These are phyloP conservation scores for Candida peoriensis DNA, from an alignment of 805 yeast species.

Conservation along the genomic window DNA sequence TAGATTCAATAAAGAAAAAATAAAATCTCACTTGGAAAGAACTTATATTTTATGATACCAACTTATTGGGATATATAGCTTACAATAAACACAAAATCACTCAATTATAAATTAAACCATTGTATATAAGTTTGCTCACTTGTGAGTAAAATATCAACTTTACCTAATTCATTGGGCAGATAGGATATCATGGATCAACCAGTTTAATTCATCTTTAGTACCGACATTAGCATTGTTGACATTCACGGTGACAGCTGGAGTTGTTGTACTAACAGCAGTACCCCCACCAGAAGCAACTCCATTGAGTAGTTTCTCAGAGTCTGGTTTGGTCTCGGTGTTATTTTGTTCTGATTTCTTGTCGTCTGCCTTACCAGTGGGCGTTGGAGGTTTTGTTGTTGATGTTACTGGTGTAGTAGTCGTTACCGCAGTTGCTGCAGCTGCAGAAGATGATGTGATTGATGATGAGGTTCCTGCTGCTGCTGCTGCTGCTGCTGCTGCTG, in stretches of 20 bases:
- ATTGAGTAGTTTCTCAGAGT: too few species aligned
- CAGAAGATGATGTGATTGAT: neutral
- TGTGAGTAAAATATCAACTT: too few species aligned
- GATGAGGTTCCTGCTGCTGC: neutral
- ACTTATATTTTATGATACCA: too few species aligned
- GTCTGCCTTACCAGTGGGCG: neutral
- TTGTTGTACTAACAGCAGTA: neutral
- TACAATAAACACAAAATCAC: too few species aligned
- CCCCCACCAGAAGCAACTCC: neutral
- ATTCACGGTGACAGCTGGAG: neutral
- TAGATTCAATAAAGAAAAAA: neutral
- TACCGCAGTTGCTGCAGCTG: neutral
- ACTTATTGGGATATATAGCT: too few species aligned
- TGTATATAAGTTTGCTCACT: too few species aligned
- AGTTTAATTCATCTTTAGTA: slow-evolving; percentile 61
- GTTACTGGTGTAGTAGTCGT: neutral
- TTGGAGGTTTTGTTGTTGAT: neutral
- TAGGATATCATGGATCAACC: slow-evolving; percentile 62
- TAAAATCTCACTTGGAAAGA: too few species aligned
- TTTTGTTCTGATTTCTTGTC: neutral
- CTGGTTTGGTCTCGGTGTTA: too few species aligned
- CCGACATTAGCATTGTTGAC: slow-evolving; percentile 37
- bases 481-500: neutral
- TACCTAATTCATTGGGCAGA: slow-evolving; percentile 13
- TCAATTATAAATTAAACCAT: too few species aligned